Evolutionary conservation across 768 basidiomycete genomes (phyloP).

Genomic region (Amanita polypyramis): DNA sequence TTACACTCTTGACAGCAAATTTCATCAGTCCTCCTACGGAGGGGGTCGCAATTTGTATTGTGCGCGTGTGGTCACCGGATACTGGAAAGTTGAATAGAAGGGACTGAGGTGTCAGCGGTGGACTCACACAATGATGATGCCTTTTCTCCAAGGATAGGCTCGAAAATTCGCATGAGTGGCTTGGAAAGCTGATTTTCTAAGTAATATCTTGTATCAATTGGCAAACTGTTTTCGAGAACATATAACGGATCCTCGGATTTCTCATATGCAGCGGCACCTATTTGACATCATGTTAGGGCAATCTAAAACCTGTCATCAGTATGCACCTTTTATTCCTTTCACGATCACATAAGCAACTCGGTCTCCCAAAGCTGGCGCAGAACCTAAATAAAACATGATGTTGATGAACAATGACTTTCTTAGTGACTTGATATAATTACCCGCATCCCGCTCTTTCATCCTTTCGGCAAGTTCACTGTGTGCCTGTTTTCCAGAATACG

Average conservation of each 20-base stretch:
- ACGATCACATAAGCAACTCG: slow-evolving; percentile 74
- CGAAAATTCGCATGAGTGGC: slow-evolving; percentile 94
- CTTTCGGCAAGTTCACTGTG: slow-evolving; percentile 93
- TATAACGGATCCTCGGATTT: slow-evolving; percentile 98
- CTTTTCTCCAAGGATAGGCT: slow-evolving; percentile 92
- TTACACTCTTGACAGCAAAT: slow-evolving; percentile 92
- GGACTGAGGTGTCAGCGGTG: slow-evolving; percentile 5
- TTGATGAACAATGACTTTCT: neutral
- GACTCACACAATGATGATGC: slow-evolving; percentile 70
- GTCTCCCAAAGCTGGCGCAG: slow-evolving; percentile 94
- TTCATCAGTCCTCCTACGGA: slow-evolving; percentile 97
- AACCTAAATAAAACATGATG: slow-evolving; percentile 42
- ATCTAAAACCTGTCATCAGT: neutral
- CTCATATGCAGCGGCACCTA: slow-evolving; percentile 94
- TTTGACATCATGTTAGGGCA: neutral
- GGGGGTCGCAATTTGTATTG: slow-evolving; percentile 94
- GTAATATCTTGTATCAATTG: slow-evolving; percentile 97
- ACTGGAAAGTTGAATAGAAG: slow-evolving; percentile 36
- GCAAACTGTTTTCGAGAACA: slow-evolving; percentile 95
- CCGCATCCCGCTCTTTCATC: slow-evolving; percentile 94
- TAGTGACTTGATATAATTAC: slow-evolving; percentile 18
- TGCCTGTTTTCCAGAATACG: slow-evolving; percentile 92
- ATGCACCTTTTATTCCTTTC: neutral
- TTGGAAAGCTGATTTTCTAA: slow-evolving; percentile 97
- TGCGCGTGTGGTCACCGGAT: slow-evolving; percentile 90